Evolutionary conservation across 2,329 filamentous ascomycete species (phyloP).

Genomic region (Myriosclerotinia curreyana): DNA sequence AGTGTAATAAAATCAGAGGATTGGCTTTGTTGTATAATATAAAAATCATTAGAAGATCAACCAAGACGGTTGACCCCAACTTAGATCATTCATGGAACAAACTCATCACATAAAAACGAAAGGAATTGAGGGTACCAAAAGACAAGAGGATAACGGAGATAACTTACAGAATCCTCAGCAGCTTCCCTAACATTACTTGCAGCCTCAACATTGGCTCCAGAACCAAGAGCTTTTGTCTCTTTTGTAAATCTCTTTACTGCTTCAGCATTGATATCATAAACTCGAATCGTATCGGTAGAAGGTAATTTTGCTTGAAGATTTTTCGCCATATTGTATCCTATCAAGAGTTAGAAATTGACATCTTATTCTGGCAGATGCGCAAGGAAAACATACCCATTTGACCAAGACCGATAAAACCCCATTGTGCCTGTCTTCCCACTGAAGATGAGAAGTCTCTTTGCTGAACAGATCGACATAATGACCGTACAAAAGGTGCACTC

Average conservation of each 20-base stretch:
- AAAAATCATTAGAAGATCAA: conserved; percentile 36
- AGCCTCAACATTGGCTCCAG: conserved; percentile 50
- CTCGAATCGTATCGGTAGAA: conserved; percentile 56
- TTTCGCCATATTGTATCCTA: conserved; percentile 70
- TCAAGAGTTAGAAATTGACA: conserved; percentile 26
- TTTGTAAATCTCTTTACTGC: conserved; percentile 55
- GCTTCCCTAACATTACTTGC: conserved; percentile 58
- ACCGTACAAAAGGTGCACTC: conserved; percentile 29
- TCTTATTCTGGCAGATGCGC: conserved; percentile 22
- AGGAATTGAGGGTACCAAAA: conserved; percentile 7
- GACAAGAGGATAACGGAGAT: conserved; percentile 8
- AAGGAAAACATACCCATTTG: conserved; percentile 52
- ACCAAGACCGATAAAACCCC: conserved; percentile 58
- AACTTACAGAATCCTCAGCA: conserved; percentile 63
- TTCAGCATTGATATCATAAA: conserved; percentile 63
- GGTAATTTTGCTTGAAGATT: conserved; percentile 67
- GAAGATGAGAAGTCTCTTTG: conserved; percentile 47
- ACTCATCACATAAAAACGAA: conserved; percentile 35
- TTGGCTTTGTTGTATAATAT: conserved; percentile 37
- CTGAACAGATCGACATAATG: conserved; percentile 29
- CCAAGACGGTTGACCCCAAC: conserved; percentile 36
- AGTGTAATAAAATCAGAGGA: conserved; percentile 34
- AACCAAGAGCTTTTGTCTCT: conserved; percentile 41
- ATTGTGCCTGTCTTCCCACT: conserved; percentile 47
- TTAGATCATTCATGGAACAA: conserved; percentile 38